Conservation (phyloP, 305 asterid genomes). For the Ajuga reptans region DNA sequence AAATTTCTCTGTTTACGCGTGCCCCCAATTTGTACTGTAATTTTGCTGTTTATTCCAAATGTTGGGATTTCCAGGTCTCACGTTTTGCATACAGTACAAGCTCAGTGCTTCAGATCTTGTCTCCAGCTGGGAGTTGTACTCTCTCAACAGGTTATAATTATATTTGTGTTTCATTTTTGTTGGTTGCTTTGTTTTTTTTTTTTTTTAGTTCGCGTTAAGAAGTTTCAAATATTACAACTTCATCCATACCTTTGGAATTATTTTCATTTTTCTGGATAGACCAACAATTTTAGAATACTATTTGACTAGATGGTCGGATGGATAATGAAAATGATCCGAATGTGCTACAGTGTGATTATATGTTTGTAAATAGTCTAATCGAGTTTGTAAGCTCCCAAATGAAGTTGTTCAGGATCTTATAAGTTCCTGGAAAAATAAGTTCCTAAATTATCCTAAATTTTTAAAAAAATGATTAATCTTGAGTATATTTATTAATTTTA, state of each 20-base stretch:
- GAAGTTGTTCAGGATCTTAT: neutral
- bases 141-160: constrained; percentile 60
- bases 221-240: neutral
- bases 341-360: neutral
- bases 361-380: neutral
- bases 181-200: constrained; percentile 8
- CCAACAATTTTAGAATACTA: neutral
- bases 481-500: neutral
- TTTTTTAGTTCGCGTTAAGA: neutral
- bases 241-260: neutral
- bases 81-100: constrained; percentile 69
- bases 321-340: neutral
- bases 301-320: neutral
- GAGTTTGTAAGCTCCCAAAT: neutral
- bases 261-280: neutral
- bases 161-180: neutral
- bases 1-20: neutral
- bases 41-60: neutral
- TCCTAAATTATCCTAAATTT: neutral
- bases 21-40: neutral
- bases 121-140: constrained; percentile 80
- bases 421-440: neutral
- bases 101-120: constrained; percentile 83
- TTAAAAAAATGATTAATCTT: neutral
- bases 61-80: constrained; percentile 41